Evolutionary conservation across 116 monocot genomes (phyloP).

Genomic region (Papilionanthe hybrid): DNA sequence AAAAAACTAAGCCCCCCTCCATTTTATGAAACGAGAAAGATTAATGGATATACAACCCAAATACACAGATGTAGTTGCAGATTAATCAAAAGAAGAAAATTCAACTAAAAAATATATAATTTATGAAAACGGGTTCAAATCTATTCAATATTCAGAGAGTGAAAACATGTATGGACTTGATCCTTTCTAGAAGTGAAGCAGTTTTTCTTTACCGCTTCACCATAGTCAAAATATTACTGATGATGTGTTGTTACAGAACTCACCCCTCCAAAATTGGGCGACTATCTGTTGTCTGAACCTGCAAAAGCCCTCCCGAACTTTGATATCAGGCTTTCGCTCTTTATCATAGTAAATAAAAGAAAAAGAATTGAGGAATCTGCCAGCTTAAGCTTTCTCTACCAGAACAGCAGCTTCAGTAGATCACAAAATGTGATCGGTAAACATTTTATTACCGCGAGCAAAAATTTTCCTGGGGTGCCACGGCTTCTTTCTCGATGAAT

Average conservation of each 20-base stretch:
- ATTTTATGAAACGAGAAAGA: neutral
- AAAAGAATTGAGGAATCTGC: neutral
- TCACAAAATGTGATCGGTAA: neutral
- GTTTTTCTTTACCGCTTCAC: conserved; percentile 17
- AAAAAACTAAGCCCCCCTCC: neutral
- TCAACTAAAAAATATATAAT: conserved; percentile 8
- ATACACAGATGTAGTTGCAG: neutral
- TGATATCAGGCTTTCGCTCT: neutral
- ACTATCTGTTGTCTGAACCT: conserved; percentile 10
- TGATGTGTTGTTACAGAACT: conserved; percentile 23
- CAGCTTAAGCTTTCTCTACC: neutral
- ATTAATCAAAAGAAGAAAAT: neutral
- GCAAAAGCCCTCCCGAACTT: conserved; percentile 9
- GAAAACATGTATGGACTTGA: conserved; percentile 22
- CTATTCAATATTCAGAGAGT: conserved; percentile 8
- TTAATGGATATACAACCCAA: conserved; percentile 1
- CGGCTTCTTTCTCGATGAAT: conserved; percentile 9
- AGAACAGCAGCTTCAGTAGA: conserved; percentile 10
- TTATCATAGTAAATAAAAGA: neutral
- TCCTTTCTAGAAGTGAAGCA: conserved; percentile 21
- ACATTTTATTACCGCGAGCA: conserved; percentile 17
- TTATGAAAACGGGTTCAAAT: conserved; percentile 11
- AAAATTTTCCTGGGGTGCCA: conserved; percentile 21
- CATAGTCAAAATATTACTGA: conserved; percentile 14
- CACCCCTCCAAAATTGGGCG: conserved; percentile 26